Percentiles rank a stretch among this genome's conserved stretches.
Conservation (phyloP, 495 filamentous ascomycete genomes). For the Neurospora sp. region DNA sequence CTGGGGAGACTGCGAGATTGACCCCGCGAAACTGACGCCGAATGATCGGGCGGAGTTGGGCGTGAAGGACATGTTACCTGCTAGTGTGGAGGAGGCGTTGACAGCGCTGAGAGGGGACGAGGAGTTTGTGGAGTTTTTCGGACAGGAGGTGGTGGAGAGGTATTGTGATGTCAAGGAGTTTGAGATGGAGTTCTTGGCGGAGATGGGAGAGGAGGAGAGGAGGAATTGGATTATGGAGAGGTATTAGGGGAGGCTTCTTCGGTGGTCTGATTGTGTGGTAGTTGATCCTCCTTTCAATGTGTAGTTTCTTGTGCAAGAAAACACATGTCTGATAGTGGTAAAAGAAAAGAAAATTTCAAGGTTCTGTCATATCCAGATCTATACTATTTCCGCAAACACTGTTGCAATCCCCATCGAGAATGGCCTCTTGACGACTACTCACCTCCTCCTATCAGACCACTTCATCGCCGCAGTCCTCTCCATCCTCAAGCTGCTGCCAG, state of each 20-base stretch:
- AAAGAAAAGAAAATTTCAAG: neutral
- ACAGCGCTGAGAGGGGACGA: slow-evolving; percentile 34
- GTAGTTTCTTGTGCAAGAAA: neutral
- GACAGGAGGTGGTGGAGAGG: slow-evolving; percentile 43
- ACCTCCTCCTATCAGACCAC: too few relatives aligned
- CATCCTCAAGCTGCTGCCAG: too few relatives aligned
- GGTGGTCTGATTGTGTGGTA: neutral
- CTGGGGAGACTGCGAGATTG: slow-evolving; percentile 47
- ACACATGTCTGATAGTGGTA: neutral
- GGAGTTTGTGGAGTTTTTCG: slow-evolving; percentile 36
- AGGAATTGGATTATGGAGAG: slow-evolving; percentile 53
- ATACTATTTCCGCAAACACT: too few relatives aligned
- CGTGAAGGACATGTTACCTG: slow-evolving; percentile 43
- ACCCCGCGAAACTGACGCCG: slow-evolving; percentile 39
- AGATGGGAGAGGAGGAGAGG: slow-evolving; percentile 33
- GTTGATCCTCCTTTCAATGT: neutral
- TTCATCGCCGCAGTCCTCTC: too few relatives aligned
- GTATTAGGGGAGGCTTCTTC: slow-evolving; percentile 25
- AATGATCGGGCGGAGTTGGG: slow-evolving; percentile 42
- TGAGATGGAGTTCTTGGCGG: slow-evolving; percentile 38
- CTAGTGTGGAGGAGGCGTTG: slow-evolving; percentile 43
- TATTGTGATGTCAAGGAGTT: slow-evolving; percentile 52
- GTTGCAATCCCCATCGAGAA: too few relatives aligned
- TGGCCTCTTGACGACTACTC: too few relatives aligned
- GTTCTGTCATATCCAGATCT: too few relatives aligned